A percentile compares a stretch with the other conserved stretches of the same genome.
Evolutionary conservation across 2,329 filamentous ascomycete genomes (phyloP).

Genomic region (Aspergillus hortae): DNA sequence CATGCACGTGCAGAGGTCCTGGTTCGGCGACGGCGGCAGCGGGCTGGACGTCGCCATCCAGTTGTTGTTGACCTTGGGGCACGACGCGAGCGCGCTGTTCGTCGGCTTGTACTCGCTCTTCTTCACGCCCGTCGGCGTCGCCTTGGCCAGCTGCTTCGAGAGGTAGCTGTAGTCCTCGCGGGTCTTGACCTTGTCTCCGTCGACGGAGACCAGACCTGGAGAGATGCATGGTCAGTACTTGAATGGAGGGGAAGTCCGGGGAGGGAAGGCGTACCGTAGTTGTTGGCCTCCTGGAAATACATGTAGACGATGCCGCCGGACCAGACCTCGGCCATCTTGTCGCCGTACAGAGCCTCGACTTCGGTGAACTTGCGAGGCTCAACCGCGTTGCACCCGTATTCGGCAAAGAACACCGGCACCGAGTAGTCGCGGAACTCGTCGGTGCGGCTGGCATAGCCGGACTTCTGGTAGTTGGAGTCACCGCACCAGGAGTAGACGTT

Average conservation of each 20-base stretch:
- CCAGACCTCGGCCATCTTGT: conserved; percentile 78
- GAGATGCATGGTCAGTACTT: conserved; percentile 6
- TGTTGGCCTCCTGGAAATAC: conserved; percentile 87
- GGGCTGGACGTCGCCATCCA: conserved; percentile 65
- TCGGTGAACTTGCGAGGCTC: conserved; percentile 77
- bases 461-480: conserved; percentile 68
- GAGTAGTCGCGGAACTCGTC: conserved; percentile 82
- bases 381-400: conserved; percentile 87
- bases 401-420: conserved; percentile 93
- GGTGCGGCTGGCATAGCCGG: conserved; percentile 76
- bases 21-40: conserved; percentile 78
- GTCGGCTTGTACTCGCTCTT: conserved; percentile 65
- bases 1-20: conserved; percentile 80
- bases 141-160: conserved; percentile 63
- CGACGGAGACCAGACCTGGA: conserved; percentile 55
- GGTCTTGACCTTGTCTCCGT: conserved; percentile 58
- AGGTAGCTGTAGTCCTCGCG: conserved; percentile 72
- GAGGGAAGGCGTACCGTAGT: conserved; percentile 61
- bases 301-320: conserved; percentile 97
- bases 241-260: neutral
- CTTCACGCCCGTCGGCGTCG: conserved; percentile 61
- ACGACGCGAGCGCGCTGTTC: conserved; percentile 64
- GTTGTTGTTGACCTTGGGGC: conserved; percentile 60
- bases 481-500: conserved; percentile 99
- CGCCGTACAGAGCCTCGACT: conserved; percentile 72